phyloP scores from a whole-genome alignment of 2,329 filamentous ascomycete genomes.

The Aureobasidium subglaciale region DNA sequence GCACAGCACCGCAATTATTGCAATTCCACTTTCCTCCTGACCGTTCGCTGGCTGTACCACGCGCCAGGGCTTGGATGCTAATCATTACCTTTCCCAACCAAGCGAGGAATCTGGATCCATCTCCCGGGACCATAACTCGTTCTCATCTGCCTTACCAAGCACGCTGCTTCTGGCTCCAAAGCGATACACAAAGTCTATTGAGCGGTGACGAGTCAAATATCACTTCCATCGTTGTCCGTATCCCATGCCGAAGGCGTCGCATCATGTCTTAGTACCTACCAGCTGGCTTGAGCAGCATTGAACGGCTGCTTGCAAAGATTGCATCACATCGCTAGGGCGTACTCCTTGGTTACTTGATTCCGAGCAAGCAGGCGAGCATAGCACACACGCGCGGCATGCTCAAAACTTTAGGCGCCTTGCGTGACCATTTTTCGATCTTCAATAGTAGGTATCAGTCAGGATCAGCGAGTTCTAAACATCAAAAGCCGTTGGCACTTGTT shows the following conservation, averaged over 20 bases:
- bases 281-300: constrained; percentile 6
- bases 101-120: constrained; percentile 14
- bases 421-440: not conserved
- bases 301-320: constrained; percentile 4
- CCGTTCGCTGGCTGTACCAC: constrained; percentile 12
- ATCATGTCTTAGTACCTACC: constrained; percentile 7
- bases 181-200: constrained; percentile 5
- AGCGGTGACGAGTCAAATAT: constrained; percentile 10
- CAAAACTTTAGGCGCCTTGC: constrained; percentile 9
- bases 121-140: constrained; percentile 8
- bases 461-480: constrained; percentile 7
- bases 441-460: too few species aligned
- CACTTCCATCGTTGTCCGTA: constrained; percentile 3
- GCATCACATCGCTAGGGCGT: not conserved
- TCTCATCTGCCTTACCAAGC: constrained; percentile 11
- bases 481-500: constrained; percentile 10
- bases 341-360: not conserved
- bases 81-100: constrained; percentile 11
- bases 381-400: constrained; percentile 8
- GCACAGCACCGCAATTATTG: not conserved
- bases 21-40: constrained; percentile 5
- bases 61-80: constrained; percentile 7
- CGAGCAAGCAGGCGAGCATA: not conserved
- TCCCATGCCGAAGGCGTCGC: not conserved
- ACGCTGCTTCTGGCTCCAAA: not conserved